These are phyloP conservation scores for Aspergillus niger DNA, from an alignment of 2,329 filamentous ascomycete species.

Conservation along the genomic window DNA sequence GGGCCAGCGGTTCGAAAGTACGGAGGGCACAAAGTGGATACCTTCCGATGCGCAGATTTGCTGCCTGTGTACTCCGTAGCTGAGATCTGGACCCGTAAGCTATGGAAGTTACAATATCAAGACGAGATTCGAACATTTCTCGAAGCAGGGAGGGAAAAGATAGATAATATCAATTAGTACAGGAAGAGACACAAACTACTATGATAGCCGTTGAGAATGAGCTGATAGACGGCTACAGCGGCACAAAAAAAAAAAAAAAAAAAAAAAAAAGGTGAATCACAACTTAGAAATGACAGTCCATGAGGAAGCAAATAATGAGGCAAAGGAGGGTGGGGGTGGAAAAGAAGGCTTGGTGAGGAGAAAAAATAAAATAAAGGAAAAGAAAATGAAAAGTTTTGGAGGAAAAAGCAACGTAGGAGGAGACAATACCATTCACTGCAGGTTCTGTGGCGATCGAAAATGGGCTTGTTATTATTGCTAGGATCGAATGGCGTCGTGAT, in stretches of 20 bases:
- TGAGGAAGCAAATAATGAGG: too few species aligned
- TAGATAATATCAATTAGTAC: neutral
- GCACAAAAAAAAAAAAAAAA: constrained; percentile 1
- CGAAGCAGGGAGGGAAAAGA: neutral
- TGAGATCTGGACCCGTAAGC: neutral
- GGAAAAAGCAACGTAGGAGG: neutral
- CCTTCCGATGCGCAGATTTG: neutral
- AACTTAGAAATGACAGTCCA: too few species aligned
- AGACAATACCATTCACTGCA: neutral
- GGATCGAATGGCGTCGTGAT: constrained; percentile 1
- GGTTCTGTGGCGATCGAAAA: neutral
- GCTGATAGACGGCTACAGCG: constrained; percentile 16
- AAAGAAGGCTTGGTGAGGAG: neutral
- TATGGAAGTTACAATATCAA: neutral
- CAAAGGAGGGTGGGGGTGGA: too few species aligned
- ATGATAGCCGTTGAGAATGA: neutral
- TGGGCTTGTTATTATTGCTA: neutral
- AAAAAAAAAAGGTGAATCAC: too few species aligned
- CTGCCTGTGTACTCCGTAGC: neutral
- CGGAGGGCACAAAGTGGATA: neutral
- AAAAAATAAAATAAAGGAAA: neutral
- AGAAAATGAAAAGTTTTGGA: constrained; percentile 3
- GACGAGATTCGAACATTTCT: neutral
- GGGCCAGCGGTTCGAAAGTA: constrained; percentile 1
- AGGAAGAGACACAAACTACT: neutral